Base-by-base conservation (phyloP, 2,329 filamentous ascomycete species). In the Curvularia verruculosa region DNA sequence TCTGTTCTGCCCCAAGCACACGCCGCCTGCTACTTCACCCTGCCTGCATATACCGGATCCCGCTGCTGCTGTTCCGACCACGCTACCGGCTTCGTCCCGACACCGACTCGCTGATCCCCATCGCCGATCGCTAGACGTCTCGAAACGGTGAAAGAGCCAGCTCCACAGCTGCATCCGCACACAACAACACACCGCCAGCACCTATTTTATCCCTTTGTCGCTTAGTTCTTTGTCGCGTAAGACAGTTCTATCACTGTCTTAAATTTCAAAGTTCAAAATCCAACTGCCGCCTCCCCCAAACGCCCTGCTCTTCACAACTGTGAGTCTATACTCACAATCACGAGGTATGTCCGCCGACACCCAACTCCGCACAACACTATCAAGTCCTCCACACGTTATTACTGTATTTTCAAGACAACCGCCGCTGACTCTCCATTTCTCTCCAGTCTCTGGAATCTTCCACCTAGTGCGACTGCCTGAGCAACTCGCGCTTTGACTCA, bases 81-180 rank as follows among this genome's bases (percentile, higher is more conserved):
- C 53, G 54, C 58, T 56, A 51, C 26, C 51, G 52, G 54, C 54
- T 64, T 62, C 66, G 51, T 67, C 63, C 58, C 63, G 60, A 52
- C 26, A 50, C 56, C 56, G 59, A 45, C 61, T 67, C 67, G 72
- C 67, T 69, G 70, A 74, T 74, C 49, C 68, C 45, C 66, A 65
- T 69, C 64, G 70, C 61, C 70, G 68, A 73, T 73, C 70, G 59
- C 61, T 59, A 60, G 47, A 53, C 60, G 56, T 64, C 60, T 64
- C 68, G 66, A 64, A 63, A 65, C 60, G 49, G 47, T 41, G 50
- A 58, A 24, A 62, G 64, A 60, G 59, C 51, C 65, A 66, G 67
- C 67, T 68, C 64, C 66, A 62, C 65, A 55, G 61, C 71, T 71
- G 71, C 71, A 74, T 65, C 71, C 70, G 70, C 67, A 63, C 60